These are phyloP conservation scores for Talaromyces thailandensis DNA, from an alignment of 495 filamentous ascomycete species.

Conservation along the genomic window DNA sequence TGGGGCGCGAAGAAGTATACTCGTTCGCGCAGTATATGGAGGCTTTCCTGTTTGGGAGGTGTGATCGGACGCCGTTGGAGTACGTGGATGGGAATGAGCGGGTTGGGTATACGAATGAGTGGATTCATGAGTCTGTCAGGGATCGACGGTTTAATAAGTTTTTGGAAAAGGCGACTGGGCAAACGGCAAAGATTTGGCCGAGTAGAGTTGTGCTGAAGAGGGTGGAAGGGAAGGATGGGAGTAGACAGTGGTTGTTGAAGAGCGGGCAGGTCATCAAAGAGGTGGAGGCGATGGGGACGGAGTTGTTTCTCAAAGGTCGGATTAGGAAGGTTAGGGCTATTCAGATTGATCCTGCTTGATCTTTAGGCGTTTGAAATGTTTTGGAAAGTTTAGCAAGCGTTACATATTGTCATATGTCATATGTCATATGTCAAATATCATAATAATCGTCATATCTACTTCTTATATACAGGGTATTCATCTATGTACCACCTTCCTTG, in stretches of 20 bases:
- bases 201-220: neutral
- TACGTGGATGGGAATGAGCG: conserved; percentile 6
- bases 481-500: neutral
- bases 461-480: conserved; percentile 3
- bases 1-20: conserved; percentile 5
- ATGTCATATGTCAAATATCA: neutral
- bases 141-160: conserved; percentile 8
- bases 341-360: conserved; percentile 7
- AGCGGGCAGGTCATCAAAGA: neutral
- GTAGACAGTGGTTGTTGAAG: neutral
- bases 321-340: conserved; percentile 9
- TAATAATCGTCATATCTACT: neutral
- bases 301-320: conserved; percentile 9
- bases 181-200: neutral
- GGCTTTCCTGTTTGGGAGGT: conserved; percentile 7
- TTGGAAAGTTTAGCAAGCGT: neutral
- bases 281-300: neutral
- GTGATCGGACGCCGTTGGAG: conserved; percentile 12
- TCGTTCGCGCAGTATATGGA: conserved; percentile 5
- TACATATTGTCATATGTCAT: neutral
- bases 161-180: neutral
- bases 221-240: neutral
- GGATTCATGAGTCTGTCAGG: conserved; percentile 18
- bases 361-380: neutral
- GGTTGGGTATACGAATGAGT: conserved; percentile 14